Percentiles rank a stretch among this genome's conserved stretches.
These are phyloP conservation scores for Luzula sylvatica DNA, from an alignment of 176 grass and related monocot species.

Conservation along the genomic window DNA sequence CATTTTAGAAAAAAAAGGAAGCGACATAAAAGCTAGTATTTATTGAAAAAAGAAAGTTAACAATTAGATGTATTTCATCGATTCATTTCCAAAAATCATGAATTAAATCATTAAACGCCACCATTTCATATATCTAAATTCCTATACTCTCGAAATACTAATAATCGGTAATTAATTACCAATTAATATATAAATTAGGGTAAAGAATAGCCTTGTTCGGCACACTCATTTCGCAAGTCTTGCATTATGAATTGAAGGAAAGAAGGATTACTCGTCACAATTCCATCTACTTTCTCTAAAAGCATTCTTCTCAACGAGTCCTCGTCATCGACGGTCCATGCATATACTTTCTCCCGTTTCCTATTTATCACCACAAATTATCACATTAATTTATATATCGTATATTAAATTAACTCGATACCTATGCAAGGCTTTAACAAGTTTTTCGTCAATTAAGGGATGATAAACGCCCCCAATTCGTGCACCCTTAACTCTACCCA, in stretches of 20 bases:
- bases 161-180: background rate
- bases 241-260: conserved; percentile 63
- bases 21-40: too few relatives aligned
- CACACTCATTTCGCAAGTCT: conserved; percentile 31
- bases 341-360: conserved; percentile 60
- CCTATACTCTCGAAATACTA: background rate
- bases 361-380: conserved; percentile 37
- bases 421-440: conserved; percentile 52
- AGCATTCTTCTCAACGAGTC: conserved; percentile 73
- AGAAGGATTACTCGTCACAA: conserved; percentile 76
- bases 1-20: too few relatives aligned
- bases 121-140: too few relatives aligned
- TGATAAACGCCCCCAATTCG: conserved; percentile 75
- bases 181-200: conserved; percentile 20
- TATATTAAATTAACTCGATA: conserved; percentile 10
- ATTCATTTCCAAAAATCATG: too few relatives aligned
- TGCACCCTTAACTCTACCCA: conserved; percentile 61
- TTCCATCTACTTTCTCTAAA: conserved; percentile 58
- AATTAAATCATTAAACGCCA: too few relatives aligned
- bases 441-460: conserved; percentile 46
- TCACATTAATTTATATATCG: too few relatives aligned
- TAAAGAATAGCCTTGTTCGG: conserved; percentile 38
- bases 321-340: conserved; percentile 80
- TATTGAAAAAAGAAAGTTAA: too few relatives aligned
- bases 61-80: too few relatives aligned